Conservation (phyloP, 805 yeast genomes). For the Yamadazyma philogaea region DNA sequence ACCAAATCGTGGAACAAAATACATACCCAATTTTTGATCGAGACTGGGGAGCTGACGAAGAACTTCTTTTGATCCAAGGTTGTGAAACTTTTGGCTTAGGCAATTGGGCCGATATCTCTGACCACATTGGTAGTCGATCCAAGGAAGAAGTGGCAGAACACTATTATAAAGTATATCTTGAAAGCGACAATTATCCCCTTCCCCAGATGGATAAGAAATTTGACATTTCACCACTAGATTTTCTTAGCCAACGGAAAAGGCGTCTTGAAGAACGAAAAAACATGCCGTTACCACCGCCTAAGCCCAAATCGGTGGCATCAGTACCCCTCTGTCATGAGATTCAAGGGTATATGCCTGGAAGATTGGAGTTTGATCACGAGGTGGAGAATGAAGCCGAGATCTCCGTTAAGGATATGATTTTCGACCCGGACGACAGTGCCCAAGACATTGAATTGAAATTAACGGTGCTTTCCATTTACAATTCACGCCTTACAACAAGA, state of each 20-base stretch:
- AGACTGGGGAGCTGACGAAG: constrained; percentile 99
- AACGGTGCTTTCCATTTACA: constrained; percentile 83
- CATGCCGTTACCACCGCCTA: constrained; percentile 76
- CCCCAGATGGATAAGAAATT: constrained; percentile 82
- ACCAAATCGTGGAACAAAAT: constrained; percentile 88
- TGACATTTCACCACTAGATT: constrained; percentile 61
- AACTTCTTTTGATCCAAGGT: constrained; percentile 81
- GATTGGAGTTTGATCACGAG: constrained; percentile 94
- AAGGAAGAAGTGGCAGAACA: constrained; percentile 90
- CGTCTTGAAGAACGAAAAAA: constrained; percentile 73
- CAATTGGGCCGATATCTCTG: constrained; percentile 97
- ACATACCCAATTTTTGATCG: constrained; percentile 86
- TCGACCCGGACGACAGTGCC: constrained; percentile 88
- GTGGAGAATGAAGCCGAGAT: constrained; percentile 96
- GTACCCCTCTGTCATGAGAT: constrained; percentile 96
- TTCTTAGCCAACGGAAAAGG: constrained; percentile 60
- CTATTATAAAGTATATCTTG: constrained; percentile 67
- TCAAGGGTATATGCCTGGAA: constrained; percentile 98
- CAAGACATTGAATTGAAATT: constrained; percentile 88
- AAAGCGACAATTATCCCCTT: constrained; percentile 74
- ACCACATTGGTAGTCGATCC: constrained; percentile 87
- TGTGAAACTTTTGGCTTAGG: constrained; percentile 91
- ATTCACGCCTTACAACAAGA: constrained; percentile 82
- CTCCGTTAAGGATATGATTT: constrained; percentile 90
- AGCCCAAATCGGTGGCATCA: constrained; percentile 84